phyloP scores from a whole-genome alignment of 352 stramenopile species.

The Globisporangium nodosum region DNA sequence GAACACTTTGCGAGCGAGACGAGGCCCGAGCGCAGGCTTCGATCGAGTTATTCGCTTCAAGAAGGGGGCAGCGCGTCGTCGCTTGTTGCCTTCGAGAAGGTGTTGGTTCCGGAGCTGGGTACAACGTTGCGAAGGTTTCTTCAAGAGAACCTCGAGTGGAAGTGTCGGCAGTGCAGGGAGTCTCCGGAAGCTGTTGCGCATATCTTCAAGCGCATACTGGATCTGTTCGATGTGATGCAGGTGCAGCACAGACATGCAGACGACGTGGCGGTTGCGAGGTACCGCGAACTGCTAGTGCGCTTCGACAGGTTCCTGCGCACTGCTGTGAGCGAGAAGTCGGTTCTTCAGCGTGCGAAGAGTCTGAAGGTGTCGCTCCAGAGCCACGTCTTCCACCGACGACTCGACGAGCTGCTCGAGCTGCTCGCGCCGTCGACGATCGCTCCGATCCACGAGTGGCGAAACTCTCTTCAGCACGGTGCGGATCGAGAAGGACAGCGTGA shows the following conservation, averaged over 20 bases:
- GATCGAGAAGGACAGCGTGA: not conserved
- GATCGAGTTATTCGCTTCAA: not conserved
- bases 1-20: not conserved
- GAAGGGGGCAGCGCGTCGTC: not conserved
- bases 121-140: not conserved
- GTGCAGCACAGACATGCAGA: not conserved
- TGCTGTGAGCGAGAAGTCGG: not conserved
- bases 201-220: not conserved
- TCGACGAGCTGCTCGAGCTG: constrained; percentile 1
- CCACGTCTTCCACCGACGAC: constrained; percentile 4
- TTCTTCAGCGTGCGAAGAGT: constrained; percentile 2
- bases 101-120: not conserved
- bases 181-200: not conserved
- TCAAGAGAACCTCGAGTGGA: not conserved
- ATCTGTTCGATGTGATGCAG: not conserved
- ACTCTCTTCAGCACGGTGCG: not conserved
- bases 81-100: not conserved
- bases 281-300: not conserved
- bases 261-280: not conserved
- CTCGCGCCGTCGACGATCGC: not conserved
- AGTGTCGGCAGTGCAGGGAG: not conserved
- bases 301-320: constrained; percentile 4
- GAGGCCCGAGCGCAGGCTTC: not conserved
- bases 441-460: constrained; percentile 3
- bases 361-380: not conserved